Percentiles rank a stretch among this genome's conserved stretches.
Conservation (phyloP, 495 filamentous ascomycete species). For the Penicillium ochrochloron region DNA sequence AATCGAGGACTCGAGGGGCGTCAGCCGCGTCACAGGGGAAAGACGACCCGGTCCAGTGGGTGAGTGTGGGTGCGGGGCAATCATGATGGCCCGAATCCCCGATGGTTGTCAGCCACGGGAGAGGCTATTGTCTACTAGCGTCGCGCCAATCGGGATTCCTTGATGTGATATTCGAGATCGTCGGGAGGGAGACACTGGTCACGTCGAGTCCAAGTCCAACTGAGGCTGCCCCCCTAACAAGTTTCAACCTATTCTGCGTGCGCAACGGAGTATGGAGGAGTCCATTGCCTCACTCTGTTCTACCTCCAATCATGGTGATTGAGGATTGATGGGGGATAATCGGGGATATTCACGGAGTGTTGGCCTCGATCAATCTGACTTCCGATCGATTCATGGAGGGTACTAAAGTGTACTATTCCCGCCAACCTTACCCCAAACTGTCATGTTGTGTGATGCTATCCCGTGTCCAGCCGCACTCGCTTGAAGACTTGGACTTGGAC, state of each 20-base stretch:
- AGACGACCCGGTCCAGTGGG: background rate
- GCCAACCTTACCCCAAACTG: background rate
- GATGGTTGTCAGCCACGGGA: slow-evolving; percentile 20
- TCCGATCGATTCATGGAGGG: background rate
- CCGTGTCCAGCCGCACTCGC: background rate
- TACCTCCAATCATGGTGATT: background rate
- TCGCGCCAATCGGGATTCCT: slow-evolving; percentile 22
- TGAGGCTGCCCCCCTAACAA: too few species aligned
- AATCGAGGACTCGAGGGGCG: background rate
- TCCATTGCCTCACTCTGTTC: background rate
- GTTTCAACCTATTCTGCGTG: background rate
- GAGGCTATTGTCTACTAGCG: slow-evolving; percentile 38
- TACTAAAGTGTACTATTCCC: background rate
- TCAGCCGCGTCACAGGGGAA: background rate
- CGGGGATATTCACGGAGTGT: background rate
- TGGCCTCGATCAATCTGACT: background rate
- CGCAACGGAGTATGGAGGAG: background rate
- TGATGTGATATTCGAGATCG: slow-evolving; percentile 24
- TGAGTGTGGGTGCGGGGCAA: slow-evolving; percentile 9
- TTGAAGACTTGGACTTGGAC: background rate
- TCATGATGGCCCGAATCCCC: slow-evolving; percentile 11
- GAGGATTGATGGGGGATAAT: background rate
- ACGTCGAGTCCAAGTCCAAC: background rate
- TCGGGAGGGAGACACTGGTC: slow-evolving; percentile 10
- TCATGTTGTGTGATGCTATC: background rate